These are phyloP conservation scores for Herpetomonas tarakana DNA, from an alignment of 208 protist genomes.

Conservation along the genomic window DNA sequence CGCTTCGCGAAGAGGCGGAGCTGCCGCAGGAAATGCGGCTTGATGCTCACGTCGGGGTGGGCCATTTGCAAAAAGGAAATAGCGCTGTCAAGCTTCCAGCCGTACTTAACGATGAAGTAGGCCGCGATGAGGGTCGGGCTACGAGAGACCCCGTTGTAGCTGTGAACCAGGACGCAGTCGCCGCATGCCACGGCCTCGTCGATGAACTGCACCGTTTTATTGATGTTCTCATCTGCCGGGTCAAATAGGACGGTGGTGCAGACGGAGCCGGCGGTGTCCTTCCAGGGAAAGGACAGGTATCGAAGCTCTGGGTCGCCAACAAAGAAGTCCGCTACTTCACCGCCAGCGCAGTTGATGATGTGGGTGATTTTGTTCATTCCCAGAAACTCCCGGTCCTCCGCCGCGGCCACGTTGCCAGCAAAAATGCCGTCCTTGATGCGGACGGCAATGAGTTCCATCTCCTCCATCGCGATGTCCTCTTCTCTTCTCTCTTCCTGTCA, in stretches of 20 bases:
- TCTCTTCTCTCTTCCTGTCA: slow-evolving; percentile 3
- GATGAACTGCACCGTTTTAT: slow-evolving; percentile 72
- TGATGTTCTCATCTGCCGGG: slow-evolving; percentile 77
- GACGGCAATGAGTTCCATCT: slow-evolving; percentile 81
- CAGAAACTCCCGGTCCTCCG: slow-evolving; percentile 87
- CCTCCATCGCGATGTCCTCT: slow-evolving; percentile 16
- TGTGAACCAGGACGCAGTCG: slow-evolving; percentile 91
- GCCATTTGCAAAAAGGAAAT: slow-evolving; percentile 82
- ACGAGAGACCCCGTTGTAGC: slow-evolving; percentile 74
- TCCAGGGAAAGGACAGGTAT: slow-evolving; percentile 92
- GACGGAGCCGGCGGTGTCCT: slow-evolving; percentile 65
- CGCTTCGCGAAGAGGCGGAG: slow-evolving; percentile 85
- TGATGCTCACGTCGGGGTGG: slow-evolving; percentile 87
- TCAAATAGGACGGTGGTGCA: slow-evolving; percentile 87
- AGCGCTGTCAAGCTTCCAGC: slow-evolving; percentile 88
- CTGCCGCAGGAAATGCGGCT: slow-evolving; percentile 89
- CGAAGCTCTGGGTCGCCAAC: slow-evolving; percentile 62
- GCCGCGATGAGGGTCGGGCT: slow-evolving; percentile 80
- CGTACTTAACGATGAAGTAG: slow-evolving; percentile 92
- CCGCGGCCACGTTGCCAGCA: slow-evolving; percentile 79
- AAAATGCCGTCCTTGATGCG: slow-evolving; percentile 93
- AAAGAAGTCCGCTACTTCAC: slow-evolving; percentile 82
- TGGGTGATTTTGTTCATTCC: slow-evolving; percentile 92
- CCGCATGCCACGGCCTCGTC: slow-evolving; percentile 77
- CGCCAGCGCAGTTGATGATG: slow-evolving; percentile 90